Evolutionary conservation across 2,329 filamentous ascomycete species (phyloP).

Genomic region (Colletotrichum spinosum): DNA sequence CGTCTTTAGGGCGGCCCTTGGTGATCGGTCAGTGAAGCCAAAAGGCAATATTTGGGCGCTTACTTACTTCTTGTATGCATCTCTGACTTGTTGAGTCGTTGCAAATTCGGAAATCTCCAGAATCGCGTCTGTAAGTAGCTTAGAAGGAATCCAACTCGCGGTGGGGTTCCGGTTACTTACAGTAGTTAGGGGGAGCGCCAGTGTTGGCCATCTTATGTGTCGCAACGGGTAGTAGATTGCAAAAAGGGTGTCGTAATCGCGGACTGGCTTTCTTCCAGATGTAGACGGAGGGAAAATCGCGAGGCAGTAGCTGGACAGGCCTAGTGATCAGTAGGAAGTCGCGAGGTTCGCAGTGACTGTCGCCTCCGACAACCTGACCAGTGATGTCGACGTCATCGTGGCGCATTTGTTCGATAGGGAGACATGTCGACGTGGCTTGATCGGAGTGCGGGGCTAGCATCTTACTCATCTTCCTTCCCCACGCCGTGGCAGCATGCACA

Average conservation of each 20-base stretch:
- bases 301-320: not conserved
- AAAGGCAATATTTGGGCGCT: not conserved
- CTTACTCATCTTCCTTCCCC: no score
- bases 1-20: conserved; percentile 86
- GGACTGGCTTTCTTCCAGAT: no score
- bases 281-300: no score
- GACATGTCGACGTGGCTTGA: conserved; percentile 42
- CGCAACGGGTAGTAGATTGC: not conserved
- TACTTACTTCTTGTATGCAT: conserved; percentile 88
- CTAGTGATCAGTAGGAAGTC: not conserved
- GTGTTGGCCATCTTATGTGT: conserved; percentile 36
- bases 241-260: not conserved
- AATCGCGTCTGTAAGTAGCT: conserved; percentile 69
- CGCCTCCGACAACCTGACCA: conserved; percentile 13
- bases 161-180: conserved; percentile 51
- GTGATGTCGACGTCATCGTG: conserved; percentile 56
- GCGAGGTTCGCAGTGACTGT: not conserved
- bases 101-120: conserved; percentile 81
- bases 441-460: not conserved
- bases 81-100: conserved; percentile 84
- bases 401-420: conserved; percentile 42
- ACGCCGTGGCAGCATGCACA: no score
- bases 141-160: conserved; percentile 28
- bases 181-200: conserved; percentile 67
- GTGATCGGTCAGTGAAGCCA: no score